Percentiles rank a stretch among this genome's conserved stretches.
phyloP scores from a whole-genome alignment of 208 protist genomes.

The Trichomonas vaginalis region DNA sequence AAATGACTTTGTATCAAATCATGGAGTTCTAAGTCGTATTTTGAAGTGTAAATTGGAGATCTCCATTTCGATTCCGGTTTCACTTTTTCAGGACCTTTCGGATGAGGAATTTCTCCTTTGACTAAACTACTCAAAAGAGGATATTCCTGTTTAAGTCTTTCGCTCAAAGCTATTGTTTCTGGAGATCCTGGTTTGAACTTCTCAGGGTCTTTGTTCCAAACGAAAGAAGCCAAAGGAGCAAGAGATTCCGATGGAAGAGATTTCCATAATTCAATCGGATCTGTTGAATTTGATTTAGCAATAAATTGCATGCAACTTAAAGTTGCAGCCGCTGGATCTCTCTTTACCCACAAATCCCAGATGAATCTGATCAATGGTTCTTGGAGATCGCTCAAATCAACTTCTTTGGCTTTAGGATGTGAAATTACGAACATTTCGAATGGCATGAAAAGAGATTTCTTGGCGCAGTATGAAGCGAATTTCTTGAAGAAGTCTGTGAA shows the following conservation, averaged over 20 bases:
- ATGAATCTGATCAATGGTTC: neutral
- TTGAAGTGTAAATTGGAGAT: conserved; percentile 8
- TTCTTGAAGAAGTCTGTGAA: neutral
- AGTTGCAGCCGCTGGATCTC: neutral
- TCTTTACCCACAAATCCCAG: conserved; percentile 5
- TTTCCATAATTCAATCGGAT: neutral
- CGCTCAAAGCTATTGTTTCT: neutral
- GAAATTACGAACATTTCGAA: neutral
- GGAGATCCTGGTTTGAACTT: neutral
- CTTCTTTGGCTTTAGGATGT: neutral
- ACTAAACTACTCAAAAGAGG: neutral
- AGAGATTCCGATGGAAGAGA: neutral
- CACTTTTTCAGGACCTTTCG: neutral
- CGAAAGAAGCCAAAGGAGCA: neutral
- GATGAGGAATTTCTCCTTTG: conserved; percentile 12
- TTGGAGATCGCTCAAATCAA: neutral
- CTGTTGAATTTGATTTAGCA: neutral
- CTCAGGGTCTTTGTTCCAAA: neutral
- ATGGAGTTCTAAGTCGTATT: neutral
- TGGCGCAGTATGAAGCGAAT: neutral
- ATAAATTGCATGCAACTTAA: neutral
- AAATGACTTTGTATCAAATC: neutral
- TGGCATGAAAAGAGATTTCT: neutral
- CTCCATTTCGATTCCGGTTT: neutral
- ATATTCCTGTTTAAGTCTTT: neutral